phyloP scores from a whole-genome alignment of 2,329 filamentous ascomycete genomes.

The Sarocladium oryzae region DNA sequence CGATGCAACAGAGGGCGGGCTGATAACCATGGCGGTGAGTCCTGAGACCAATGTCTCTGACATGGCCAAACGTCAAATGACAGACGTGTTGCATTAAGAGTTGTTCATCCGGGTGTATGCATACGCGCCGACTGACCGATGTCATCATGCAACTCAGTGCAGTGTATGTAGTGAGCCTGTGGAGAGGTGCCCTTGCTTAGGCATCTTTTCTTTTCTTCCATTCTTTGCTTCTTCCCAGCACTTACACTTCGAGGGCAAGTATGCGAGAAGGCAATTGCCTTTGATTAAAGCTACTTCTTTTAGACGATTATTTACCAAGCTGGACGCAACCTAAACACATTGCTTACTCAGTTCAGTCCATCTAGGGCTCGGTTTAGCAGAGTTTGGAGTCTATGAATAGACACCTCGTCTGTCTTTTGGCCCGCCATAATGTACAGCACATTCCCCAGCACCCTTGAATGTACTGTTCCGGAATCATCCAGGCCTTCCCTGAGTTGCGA shows the following conservation, averaged over 20 bases:
- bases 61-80: not conserved
- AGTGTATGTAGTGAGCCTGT: not conserved
- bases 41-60: conserved; percentile 6
- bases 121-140: too few relatives aligned
- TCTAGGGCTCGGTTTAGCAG: not conserved
- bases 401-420: conserved; percentile 32
- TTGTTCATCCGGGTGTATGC: too few relatives aligned
- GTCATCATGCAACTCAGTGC: too few relatives aligned
- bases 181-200: too few relatives aligned
- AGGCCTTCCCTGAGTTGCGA: conserved; percentile 23
- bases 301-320: too few relatives aligned
- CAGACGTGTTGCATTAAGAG: not conserved
- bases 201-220: too few relatives aligned
- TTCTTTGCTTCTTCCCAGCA: too few relatives aligned
- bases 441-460: conserved; percentile 49
- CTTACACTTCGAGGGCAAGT: too few relatives aligned
- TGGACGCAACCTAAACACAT: too few relatives aligned
- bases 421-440: conserved; percentile 53
- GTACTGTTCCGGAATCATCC: conserved; percentile 39
- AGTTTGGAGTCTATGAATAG: conserved; percentile 14
- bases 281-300: too few relatives aligned
- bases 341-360: too few relatives aligned
- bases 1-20: not conserved
- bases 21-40: not conserved
- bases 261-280: too few relatives aligned